Conservation (phyloP, 306 rosid genomes). For the Oxytropis ochrocephala region DNA sequence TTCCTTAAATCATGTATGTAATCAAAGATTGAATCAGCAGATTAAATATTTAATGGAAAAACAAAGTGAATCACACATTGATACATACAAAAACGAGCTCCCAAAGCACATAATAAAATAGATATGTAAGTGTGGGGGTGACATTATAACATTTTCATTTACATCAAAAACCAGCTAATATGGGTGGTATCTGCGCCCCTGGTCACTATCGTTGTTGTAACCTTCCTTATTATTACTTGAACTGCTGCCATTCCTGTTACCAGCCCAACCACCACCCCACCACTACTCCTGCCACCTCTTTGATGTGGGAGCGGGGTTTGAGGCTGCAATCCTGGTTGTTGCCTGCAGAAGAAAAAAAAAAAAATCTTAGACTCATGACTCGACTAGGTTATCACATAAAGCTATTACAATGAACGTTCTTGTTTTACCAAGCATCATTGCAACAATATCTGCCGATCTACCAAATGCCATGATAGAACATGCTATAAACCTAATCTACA, state of each 20-base stretch:
- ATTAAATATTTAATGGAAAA: constrained; percentile 7
- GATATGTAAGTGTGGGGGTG: background rate
- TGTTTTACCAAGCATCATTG: background rate
- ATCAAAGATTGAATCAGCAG: constrained; percentile 15
- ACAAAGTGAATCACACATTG: background rate
- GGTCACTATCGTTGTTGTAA: constrained; percentile 48
- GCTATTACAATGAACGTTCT: background rate
- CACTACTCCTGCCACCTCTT: constrained; percentile 52
- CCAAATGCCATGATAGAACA: background rate
- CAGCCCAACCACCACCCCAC: constrained; percentile 41
- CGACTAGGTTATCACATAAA: background rate
- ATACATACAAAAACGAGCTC: constrained; percentile 5
- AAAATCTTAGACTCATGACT: constrained; percentile 9
- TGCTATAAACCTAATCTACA: background rate
- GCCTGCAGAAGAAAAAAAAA: constrained; percentile 51
- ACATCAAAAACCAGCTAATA: constrained; percentile 38
- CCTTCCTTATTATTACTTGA: constrained; percentile 59
- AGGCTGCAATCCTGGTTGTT: constrained; percentile 67
- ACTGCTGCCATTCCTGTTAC: constrained; percentile 44
- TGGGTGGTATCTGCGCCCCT: constrained; percentile 83
- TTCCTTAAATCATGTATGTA: constrained; percentile 4
- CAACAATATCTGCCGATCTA: background rate
- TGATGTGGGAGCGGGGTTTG: constrained; percentile 50
- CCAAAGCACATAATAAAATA: background rate
- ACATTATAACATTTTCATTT: background rate